Evolutionary conservation across 2,329 filamentous ascomycete genomes (phyloP), one percentile per base, ranked within the genome.

Genomic region (Penicillium sp.): DNA sequence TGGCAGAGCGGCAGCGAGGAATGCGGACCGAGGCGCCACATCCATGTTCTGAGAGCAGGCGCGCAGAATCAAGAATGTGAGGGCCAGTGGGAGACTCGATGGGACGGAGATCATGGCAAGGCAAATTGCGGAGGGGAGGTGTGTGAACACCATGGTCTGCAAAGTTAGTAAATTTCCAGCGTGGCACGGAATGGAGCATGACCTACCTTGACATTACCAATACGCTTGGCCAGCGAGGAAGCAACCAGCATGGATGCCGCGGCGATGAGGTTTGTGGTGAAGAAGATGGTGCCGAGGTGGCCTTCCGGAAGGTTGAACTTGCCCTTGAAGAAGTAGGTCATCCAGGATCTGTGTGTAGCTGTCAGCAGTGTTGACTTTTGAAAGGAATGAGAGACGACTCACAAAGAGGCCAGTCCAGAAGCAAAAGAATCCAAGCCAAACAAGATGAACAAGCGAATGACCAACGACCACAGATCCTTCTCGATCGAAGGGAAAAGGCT

Each of bases 61-160:
- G 7, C 88, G 81, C 10, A 88, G 75, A 14, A 87, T 69, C 10
- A 90, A 75, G 52, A 90, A 82, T 0, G 78, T 68, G 43, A 89
- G 77, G 0, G 87, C 80, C 5, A 85, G 56, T 10, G 75, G 75
- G 0, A 85, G 72, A 3, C 77, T 75, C 18, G 75, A 69, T 0
- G 86, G 84, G 0, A 86, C 63, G 0, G 85, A 83, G 21, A 90
- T 83, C 18, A 90, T 70, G 13, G 82, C 76, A 1, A 90, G 79
- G 59, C 85, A 86, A 24, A 90, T 71, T 7, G 87, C 78, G 0
- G 86, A 88, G 0, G 88, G 88, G 0, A 90, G 75, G 61, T 90
- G 87, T 0, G 87, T 89, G 64, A 89, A 88, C 8, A 88, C 86
- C 88, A 90, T 90, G 1, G 87, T 89, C 77, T 85, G 56, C 14